phyloP scores from a whole-genome alignment of 352 stramenopile genomes.

The Phytophthora pluvialis region DNA sequence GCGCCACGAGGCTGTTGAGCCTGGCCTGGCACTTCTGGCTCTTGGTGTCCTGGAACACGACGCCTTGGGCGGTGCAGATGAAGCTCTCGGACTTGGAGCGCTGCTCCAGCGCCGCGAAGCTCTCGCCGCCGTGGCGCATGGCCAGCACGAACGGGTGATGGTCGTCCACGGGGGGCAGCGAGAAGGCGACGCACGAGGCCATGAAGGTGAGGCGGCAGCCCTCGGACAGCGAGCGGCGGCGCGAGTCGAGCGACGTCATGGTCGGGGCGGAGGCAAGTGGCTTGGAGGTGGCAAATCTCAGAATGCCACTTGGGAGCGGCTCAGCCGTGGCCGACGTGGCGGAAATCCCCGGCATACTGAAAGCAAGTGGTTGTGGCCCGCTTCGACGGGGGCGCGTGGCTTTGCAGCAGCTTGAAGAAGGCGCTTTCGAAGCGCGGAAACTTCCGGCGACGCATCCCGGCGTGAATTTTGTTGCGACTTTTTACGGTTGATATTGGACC shows the following conservation, averaged over 20 bases:
- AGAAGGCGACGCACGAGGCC: neutral
- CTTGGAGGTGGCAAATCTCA: constrained; percentile 13
- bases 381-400: neutral
- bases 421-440: too few relatives aligned
- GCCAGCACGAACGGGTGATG: constrained; percentile 10
- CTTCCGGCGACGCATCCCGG: neutral
- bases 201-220: constrained; percentile 11
- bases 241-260: constrained; percentile 21
- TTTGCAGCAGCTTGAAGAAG: constrained; percentile 30
- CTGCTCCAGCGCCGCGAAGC: constrained; percentile 16
- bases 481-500: neutral
- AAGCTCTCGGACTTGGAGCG: constrained; percentile 45
- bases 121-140: constrained; percentile 5
- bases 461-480: neutral
- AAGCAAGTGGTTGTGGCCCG: too few relatives aligned
- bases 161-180: constrained; percentile 9
- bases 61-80: constrained; percentile 40
- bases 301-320: neutral
- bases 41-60: constrained; percentile 37
- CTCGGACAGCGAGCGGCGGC: constrained; percentile 25
- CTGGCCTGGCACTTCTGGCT: constrained; percentile 24
- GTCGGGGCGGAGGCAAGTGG: too few relatives aligned
- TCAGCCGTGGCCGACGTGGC: constrained; percentile 3
- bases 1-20: constrained; percentile 27
- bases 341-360: too few relatives aligned